These are phyloP conservation scores for Cornus controversa DNA, from an alignment of 148 eudicot genomes.

Conservation along the genomic window DNA sequence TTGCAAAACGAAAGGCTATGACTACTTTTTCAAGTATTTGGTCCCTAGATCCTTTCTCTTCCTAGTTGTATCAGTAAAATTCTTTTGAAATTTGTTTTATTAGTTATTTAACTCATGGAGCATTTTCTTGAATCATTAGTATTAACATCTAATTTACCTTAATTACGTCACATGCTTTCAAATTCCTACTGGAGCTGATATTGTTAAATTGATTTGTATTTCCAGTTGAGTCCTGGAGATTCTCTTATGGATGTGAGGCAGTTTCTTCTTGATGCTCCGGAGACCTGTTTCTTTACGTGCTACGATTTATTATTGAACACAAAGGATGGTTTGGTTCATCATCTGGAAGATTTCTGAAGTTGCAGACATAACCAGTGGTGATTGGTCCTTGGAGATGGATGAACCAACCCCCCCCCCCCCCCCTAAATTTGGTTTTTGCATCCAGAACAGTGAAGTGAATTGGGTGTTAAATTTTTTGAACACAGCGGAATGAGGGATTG, in stretches of 20 bases:
- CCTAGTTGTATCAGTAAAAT: neutral
- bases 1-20: neutral
- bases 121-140: neutral
- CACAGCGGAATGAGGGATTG: neutral
- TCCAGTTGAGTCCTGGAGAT: constrained; percentile 93
- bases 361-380: constrained; percentile 82
- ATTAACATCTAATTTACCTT: neutral
- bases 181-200: neutral
- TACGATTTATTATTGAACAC: constrained; percentile 78
- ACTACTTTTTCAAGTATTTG: neutral
- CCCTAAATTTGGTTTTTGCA: constrained; percentile 9
- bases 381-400: constrained; percentile 87
- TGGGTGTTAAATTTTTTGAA: neutral
- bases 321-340: constrained; percentile 73
- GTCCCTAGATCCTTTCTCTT: neutral
- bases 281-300: constrained; percentile 95
- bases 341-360: constrained; percentile 92
- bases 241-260: constrained; percentile 99
- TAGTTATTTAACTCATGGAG: neutral
- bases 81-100: neutral
- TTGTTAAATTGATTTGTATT: constrained; percentile 5
- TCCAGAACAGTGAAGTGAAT: neutral
- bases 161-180: neutral
- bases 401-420: too few relatives aligned
- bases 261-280: constrained; percentile 95